Conservation (phyloP, 1,284 basidiomycete genomes). For the Leccinum pachyderme region DNA sequence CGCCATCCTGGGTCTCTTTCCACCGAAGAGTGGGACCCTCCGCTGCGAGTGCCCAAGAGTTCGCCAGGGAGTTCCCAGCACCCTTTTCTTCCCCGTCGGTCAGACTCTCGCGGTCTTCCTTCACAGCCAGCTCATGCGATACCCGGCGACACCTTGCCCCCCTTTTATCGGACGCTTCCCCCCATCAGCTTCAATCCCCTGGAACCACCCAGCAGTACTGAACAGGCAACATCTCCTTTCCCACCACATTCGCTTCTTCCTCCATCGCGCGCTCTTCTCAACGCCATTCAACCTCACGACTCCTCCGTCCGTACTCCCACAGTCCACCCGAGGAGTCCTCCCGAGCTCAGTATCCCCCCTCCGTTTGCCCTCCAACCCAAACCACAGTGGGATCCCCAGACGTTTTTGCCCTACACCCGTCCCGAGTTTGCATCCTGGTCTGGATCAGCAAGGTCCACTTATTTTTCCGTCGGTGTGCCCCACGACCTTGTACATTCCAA, state of each 20-base stretch:
- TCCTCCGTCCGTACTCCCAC: conserved; percentile 3
- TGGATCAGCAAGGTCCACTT: conserved; percentile 15
- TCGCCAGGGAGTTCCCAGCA: conserved; percentile 10
- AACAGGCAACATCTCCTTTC: conserved; percentile 19
- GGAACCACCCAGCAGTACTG: conserved; percentile 14
- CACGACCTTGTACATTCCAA: conserved; percentile 16
- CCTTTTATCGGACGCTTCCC: conserved; percentile 29
- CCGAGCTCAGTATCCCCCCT: conserved; percentile 44
- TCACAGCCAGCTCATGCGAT: conserved; percentile 11
- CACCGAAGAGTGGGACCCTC: conserved; percentile 18
- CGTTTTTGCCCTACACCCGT: conserved; percentile 37
- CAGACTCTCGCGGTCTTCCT: conserved; percentile 10
- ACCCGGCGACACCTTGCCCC: conserved; percentile 22
- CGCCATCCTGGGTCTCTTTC: conserved; percentile 20
- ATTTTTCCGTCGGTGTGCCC: conserved; percentile 14
- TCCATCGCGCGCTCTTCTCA: conserved; percentile 24
- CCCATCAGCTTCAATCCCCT: conserved; percentile 22
- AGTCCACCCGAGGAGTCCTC: conserved; percentile 3
- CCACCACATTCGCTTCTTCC: conserved; percentile 21
- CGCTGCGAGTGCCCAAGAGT: conserved; percentile 11
- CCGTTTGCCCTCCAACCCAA: conserved; percentile 65
- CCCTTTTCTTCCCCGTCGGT: conserved; percentile 4
- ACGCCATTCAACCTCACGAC: conserved; percentile 13
- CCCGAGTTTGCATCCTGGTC: conserved; percentile 37
- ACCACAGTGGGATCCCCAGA: conserved; percentile 56